Percentiles rank a stretch among this genome's conserved stretches.
Conservation (phyloP, 2,329 filamentous ascomycete species). For the Monosporascus sp. region DNA sequence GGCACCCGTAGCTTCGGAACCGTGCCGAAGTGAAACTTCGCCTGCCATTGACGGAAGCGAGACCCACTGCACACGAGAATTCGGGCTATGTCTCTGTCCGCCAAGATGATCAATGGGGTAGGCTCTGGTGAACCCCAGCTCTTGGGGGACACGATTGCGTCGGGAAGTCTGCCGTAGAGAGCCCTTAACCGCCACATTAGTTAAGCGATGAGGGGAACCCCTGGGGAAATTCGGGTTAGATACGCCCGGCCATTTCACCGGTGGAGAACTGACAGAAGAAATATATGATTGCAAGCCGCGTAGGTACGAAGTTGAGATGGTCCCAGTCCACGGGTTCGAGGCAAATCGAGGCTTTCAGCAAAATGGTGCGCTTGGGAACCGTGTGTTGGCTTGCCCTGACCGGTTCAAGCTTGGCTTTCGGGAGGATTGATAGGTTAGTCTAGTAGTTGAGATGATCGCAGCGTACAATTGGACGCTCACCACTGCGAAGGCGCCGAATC, state of each 20-base stretch:
- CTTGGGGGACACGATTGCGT: background rate
- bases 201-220: background rate
- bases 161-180: background rate
- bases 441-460: background rate
- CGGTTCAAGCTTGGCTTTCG: background rate
- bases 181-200: background rate
- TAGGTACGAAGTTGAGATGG: background rate
- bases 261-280: background rate
- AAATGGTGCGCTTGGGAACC: background rate
- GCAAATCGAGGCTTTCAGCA: background rate
- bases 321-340: background rate
- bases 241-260: background rate
- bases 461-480: background rate
- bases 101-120: background rate
- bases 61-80: background rate
- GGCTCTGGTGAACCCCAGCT: background rate
- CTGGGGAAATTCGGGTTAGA: background rate
- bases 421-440: background rate
- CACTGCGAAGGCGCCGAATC: constrained; percentile 10
- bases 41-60: background rate
- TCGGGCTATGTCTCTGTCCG: background rate
- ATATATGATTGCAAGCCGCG: background rate
- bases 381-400: background rate
- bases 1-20: background rate
- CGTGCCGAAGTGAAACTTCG: background rate